Conservation (phyloP, 1,139 yeast species). For the Yamadazyma buinensis region DNA sequence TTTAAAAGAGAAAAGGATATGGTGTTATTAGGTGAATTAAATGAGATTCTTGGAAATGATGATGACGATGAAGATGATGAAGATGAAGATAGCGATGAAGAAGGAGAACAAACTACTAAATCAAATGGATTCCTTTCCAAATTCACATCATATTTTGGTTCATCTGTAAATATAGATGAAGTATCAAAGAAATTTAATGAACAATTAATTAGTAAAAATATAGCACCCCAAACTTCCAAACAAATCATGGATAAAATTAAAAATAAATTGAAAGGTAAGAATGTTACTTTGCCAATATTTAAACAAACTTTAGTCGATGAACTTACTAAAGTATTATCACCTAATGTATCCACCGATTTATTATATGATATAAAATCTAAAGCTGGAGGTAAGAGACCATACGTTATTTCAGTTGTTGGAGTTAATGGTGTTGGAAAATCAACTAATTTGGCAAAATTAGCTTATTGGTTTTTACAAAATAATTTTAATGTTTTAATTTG, state of each 20-base stretch:
- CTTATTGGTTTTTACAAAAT: conserved; percentile 92
- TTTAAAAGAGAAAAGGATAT: conserved; percentile 38
- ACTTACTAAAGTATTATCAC: conserved; percentile 79
- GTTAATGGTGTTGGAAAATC: conserved; percentile 98
- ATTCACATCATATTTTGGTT: conserved; percentile 38
- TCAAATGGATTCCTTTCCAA: conserved; percentile 30
- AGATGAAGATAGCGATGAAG: conserved; percentile 5
- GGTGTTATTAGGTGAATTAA: conserved; percentile 41
- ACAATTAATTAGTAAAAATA: conserved; percentile 41
- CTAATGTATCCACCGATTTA: conserved; percentile 86
- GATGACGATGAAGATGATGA: conserved; percentile 28
- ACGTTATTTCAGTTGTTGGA: conserved; percentile 94
- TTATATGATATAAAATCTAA: conserved; percentile 70
- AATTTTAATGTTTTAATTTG: conserved; percentile 84
- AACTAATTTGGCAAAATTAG: conserved; percentile 88
- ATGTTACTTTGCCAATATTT: conserved; percentile 29
- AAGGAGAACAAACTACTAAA: conserved; percentile 9
- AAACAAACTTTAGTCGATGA: conserved; percentile 70
- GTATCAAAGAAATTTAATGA: conserved; percentile 42
- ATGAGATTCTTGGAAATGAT: conserved; percentile 36
- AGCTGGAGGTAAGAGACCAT: conserved; percentile 53
- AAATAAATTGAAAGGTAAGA: conserved; percentile 25
- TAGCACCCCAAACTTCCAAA: conserved; percentile 40
- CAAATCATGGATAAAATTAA: conserved; percentile 36
- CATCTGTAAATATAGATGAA: conserved; percentile 33